Percentiles rank a stretch among this genome's conserved stretches.
phyloP scores from a whole-genome alignment of 1,284 basidiomycete species.

The Ganoderma lucidum region DNA sequence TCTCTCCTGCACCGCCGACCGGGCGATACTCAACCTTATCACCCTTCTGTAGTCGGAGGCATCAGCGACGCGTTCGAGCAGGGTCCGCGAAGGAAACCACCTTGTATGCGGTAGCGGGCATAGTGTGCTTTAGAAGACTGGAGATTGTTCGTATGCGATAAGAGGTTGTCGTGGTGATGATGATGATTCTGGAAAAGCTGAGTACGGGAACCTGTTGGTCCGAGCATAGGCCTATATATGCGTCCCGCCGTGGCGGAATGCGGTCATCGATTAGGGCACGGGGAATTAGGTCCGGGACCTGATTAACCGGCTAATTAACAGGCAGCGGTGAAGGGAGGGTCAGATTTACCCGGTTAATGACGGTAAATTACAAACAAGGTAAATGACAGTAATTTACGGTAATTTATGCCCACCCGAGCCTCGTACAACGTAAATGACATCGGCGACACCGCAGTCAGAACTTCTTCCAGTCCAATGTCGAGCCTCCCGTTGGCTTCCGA shows the following conservation, averaged over 20 bases:
- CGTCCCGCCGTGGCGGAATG: neutral
- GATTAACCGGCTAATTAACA: too few relatives aligned
- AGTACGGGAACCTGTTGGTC: neutral
- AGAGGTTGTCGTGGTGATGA: neutral
- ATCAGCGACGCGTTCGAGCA: neutral
- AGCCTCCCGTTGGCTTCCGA: too few relatives aligned
- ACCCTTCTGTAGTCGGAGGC: conserved; percentile 40
- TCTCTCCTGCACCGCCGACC: conserved; percentile 47
- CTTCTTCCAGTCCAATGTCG: too few relatives aligned
- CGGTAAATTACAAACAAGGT: too few relatives aligned
- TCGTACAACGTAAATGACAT: too few relatives aligned
- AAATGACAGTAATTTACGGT: too few relatives aligned
- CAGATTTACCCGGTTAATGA: too few relatives aligned
- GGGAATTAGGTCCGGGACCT: too few relatives aligned
- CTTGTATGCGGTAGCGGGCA: conserved; percentile 27
- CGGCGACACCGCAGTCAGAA: too few relatives aligned
- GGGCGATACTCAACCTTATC: conserved; percentile 54
- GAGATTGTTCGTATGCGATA: neutral
- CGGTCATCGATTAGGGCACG: conserved; percentile 1
- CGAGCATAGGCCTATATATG: conserved; percentile 3
- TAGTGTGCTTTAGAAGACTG: neutral
- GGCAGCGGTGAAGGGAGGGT: too few relatives aligned
- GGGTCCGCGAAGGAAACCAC: conserved; percentile 9
- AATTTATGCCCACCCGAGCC: too few relatives aligned
- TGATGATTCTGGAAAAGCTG: neutral